Evolutionary conservation across 2,329 filamentous ascomycete species (phyloP), one percentile per base, ranked within the genome.

Genomic region (Dactylellina parvicollis): DNA sequence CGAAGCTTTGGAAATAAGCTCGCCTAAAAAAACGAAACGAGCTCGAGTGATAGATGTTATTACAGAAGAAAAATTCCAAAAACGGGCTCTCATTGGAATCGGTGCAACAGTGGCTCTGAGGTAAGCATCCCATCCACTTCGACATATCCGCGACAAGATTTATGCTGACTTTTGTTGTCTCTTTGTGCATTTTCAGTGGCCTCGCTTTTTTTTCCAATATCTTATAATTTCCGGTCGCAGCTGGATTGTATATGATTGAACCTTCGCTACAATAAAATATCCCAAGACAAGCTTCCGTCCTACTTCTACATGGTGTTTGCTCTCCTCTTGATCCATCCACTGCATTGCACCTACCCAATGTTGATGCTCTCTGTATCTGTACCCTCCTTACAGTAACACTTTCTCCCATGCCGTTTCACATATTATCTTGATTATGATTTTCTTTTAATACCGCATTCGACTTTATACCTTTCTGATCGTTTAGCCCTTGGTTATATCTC

Each of bases 51-150:
- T 72, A 80, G 86, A 90, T 46, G 90, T 95, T 81, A 81, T 96
- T 76, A 89, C 89, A 81, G 93, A 92, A 82, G 90, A 96, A 82
- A 90, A 89, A 79, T 92, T 97, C 76, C 89, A 92, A 82, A 92
- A 89, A 81, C 88, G 92, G 79, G 92, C 95, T 49, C 83, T 96
- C 74, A 86, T 96, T 75, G 94, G 95, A 69, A 87, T 98, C 59
- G 91, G 89, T 75, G 92, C 92, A 67, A 95, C 92, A 49, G 85
- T 97, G 80, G 92, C 91, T 66, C 86, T 97, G 81, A 93, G 93
- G 95, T 98, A 87, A 83, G 92, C 90, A 18, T 40, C 54, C 9
- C 26, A 47, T 28, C 50, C 50, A 54, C 22, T 22, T 34, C 10
- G 9, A 46, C 9, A 55, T 36, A 16, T 26, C 40, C 20, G 18